Base-by-base conservation (phyloP, 441 rosid species). In the Jatropha multifida region DNA sequence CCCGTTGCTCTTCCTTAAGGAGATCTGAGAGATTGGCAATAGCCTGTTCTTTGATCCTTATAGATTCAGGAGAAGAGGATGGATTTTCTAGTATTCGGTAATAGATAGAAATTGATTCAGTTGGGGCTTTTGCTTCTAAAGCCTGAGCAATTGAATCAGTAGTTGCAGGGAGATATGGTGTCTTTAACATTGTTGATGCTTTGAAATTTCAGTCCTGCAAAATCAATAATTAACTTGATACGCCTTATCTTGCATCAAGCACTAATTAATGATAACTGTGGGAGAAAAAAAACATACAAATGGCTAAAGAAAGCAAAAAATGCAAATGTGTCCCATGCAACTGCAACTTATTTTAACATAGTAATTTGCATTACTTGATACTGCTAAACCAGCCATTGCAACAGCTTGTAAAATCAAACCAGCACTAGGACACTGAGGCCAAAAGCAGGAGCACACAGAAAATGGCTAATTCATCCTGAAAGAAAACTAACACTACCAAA, bases 1-100 rank as follows among this genome's bases (percentile, higher is more conserved):
- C 99, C 74, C 82, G 81, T 83, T 88, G 88, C 85, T 91, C 98
- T 58, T 90, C 91, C 65, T 94, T 84, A 14, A 94, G 87, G 77
- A 86, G 87, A 69, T 91, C 97, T 9, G 97, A 90, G 65, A 94
- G 95, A 52, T 90, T 87, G 66, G 89, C 76, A 54, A 91, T 90
- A 4, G 93, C 98, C 81, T 86, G 93, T 75, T 94, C 98, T 83
- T 94, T 94, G 51, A 88, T 81, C 71, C 96, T 79, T 46, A 94
- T 71, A 71, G 97, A 86, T 74, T 93, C 98, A 52, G 93, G 86
- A 60, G 97, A 88, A 37, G 99, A 88, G 56, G 99, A 89, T 52
- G 96, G 94, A 81, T 91, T 88, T 58, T 91, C 94, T 11, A 94
- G 82, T 66, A 93, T 84, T 27, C 84, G 83, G 75, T 93, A 90